These are phyloP conservation scores for Halenospora varia DNA, from an alignment of 495 filamentous ascomycete species.

Conservation along the genomic window DNA sequence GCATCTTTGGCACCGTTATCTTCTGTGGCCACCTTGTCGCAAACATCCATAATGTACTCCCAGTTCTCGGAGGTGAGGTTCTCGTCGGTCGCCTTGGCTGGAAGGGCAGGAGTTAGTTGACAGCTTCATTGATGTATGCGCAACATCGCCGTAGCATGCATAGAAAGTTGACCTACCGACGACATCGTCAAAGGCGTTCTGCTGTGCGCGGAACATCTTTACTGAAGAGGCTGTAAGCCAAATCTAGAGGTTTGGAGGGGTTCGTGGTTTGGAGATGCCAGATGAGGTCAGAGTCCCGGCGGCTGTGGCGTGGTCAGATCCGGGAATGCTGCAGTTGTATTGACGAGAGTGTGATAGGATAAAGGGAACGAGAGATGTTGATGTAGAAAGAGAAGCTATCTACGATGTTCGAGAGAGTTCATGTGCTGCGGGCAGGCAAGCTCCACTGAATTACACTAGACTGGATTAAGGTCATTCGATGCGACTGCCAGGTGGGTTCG, in stretches of 20 bases:
- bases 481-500: no score
- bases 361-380: not conserved
- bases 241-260: not conserved
- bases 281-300: not conserved
- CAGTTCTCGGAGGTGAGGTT: constrained; percentile 98
- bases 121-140: not conserved
- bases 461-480: not conserved
- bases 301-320: no score
- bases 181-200: constrained; percentile 77
- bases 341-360: no score
- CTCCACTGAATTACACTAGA: not conserved
- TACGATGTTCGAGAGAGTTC: no score
- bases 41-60: constrained; percentile 98
- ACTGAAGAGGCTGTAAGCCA: not conserved
- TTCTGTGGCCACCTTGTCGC: constrained; percentile 74
- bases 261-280: not conserved
- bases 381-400: no score
- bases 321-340: no score
- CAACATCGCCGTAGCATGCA: not conserved
- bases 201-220: constrained; percentile 76
- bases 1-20: constrained; percentile 77
- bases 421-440: not conserved
- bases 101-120: constrained; percentile 6
- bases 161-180: constrained; percentile 53
- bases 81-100: constrained; percentile 98